Percentiles rank a stretch among this genome's conserved stretches.
phyloP scores from a whole-genome alignment of 805 yeast genomes.

The Kazachstania bromeliacearum region DNA sequence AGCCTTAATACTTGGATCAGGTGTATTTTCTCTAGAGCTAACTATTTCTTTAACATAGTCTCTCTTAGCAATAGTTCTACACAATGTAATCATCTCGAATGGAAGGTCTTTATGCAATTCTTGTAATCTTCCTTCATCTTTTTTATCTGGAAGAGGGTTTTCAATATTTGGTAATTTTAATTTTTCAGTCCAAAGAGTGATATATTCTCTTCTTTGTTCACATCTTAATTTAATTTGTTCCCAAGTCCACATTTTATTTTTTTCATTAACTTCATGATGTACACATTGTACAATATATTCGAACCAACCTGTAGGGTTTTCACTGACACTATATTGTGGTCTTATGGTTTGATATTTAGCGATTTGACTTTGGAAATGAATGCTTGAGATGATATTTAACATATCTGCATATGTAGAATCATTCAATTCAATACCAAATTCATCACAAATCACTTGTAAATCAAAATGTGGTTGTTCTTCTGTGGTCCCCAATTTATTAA shows the following conservation, averaged over 20 bases:
- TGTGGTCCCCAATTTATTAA: conserved; percentile 72
- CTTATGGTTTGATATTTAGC: conserved; percentile 62
- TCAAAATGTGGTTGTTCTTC: conserved; percentile 58
- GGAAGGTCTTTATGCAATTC: conserved; percentile 49
- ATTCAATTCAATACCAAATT: conserved; percentile 79
- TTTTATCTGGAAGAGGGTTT: conserved; percentile 28
- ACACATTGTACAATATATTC: conserved; percentile 71
- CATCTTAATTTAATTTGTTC: conserved; percentile 61
- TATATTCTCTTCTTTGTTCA: conserved; percentile 61
- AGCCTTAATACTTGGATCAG: conserved; percentile 5
- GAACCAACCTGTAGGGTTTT: conserved; percentile 77
- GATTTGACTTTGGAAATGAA: conserved; percentile 73
- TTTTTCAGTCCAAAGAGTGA: conserved; percentile 55
- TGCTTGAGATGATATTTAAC: conserved; percentile 69
- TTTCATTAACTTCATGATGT: conserved; percentile 69
- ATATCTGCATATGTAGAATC: conserved; percentile 77
- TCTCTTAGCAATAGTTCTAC: conserved; percentile 67
- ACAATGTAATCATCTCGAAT: conserved; percentile 76
- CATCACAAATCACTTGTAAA: conserved; percentile 73
- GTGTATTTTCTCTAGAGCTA: conserved; percentile 9
- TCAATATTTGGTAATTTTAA: conserved; percentile 31
- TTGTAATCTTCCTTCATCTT: conserved; percentile 34
- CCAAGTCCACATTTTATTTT: conserved; percentile 83
- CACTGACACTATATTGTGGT: conserved; percentile 44
- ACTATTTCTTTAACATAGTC: conserved; percentile 51